Percentiles rank a stretch among this genome's conserved stretches.
Conservation (phyloP, 371 early-diverging fungal genomes). For the Phascolomyces articulosus region DNA sequence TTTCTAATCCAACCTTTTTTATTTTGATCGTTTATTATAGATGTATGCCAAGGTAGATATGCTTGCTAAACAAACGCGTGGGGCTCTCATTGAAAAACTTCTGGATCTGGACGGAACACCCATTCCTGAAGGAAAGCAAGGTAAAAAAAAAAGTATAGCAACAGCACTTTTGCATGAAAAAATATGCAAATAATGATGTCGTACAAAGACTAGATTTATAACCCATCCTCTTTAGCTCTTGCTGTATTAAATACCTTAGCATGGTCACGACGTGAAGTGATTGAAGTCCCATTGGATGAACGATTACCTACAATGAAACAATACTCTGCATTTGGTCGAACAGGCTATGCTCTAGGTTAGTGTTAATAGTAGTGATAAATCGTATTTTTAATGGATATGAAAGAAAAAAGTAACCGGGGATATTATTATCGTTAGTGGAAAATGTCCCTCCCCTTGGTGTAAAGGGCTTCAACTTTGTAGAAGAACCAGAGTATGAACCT, state of each 20-base stretch:
- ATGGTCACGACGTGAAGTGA: constrained; percentile 77
- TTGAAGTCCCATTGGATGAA: constrained; percentile 67
- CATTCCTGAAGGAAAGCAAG: constrained; percentile 20
- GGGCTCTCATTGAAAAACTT: constrained; percentile 33
- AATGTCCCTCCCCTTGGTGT: constrained; percentile 38
- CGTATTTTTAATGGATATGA: no score
- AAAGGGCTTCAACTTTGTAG: constrained; percentile 20
- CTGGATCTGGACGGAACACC: constrained; percentile 18
- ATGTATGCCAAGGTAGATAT: constrained; percentile 48
- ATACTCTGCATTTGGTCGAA: constrained; percentile 52
- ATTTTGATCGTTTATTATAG: no score
- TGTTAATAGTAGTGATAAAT: not conserved
- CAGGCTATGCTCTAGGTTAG: constrained; percentile 51
- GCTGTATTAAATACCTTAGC: constrained; percentile 78
- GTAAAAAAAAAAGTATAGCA: not conserved
- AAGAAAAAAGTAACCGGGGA: no score
- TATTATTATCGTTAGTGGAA: constrained; percentile 21
- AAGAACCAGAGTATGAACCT: constrained; percentile 24
- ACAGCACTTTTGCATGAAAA: not conserved
- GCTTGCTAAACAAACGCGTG: constrained; percentile 40
- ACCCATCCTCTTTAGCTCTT: constrained; percentile 29
- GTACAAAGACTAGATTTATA: not conserved
- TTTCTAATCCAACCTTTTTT: no score
- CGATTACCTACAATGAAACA: constrained; percentile 50
- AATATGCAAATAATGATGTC: not conserved